Base-by-base conservation (phyloP, 2,329 filamentous ascomycete genomes). In the Xylariaceae sp. region DNA sequence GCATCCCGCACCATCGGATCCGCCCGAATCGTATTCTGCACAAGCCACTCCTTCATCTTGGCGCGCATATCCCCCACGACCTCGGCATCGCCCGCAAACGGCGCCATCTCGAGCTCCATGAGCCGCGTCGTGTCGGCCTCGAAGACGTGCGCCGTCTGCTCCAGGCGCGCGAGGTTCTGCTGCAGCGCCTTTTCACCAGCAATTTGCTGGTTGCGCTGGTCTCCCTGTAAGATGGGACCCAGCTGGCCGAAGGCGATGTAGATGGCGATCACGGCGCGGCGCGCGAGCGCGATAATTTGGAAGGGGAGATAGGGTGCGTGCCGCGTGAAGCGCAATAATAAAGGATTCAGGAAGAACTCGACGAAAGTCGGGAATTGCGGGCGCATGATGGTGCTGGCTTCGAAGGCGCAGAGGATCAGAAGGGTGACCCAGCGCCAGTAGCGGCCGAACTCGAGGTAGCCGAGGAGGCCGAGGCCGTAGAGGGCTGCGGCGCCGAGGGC, bases 171-270 rank as follows among this genome's bases (percentile, higher is more conserved):
- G 11, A 96, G 73, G 56, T 86, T 86, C 72, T 88, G 82, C 50
- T 83, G 76, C 23, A 82, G 70, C 17, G 75, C 69, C 73, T 82
- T 77, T 69, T 83, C 76, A n/a, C 78, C 74, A 3, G 53, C 63
- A 9, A 13, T 1, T 13, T 42, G 37, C 47, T 53, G 58, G 58
- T 71, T 65, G 68, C 75, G 63, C 75, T 76, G 56, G 13, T 53
- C 56, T 34, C 57, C 64, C 70, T 75, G 74, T 10, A 90, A 74
- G 3, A 91, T 76, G 2, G 90, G 90, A 0, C 88, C 88, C 54
- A 95, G 82, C 74, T 96, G 91, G 4, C 87, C 87, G 59, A 96
- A 83, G 54, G 90, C 92, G 64, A 96, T 90, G 74, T 90, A 92
- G 30, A 90, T 75, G 1, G 91, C 92, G 55, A 97, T 77, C 13